A percentile compares a stretch with the other conserved stretches of the same genome.
Conservation (phyloP, 1,284 basidiomycete species). For the Microbotryum scabiosae region DNA sequence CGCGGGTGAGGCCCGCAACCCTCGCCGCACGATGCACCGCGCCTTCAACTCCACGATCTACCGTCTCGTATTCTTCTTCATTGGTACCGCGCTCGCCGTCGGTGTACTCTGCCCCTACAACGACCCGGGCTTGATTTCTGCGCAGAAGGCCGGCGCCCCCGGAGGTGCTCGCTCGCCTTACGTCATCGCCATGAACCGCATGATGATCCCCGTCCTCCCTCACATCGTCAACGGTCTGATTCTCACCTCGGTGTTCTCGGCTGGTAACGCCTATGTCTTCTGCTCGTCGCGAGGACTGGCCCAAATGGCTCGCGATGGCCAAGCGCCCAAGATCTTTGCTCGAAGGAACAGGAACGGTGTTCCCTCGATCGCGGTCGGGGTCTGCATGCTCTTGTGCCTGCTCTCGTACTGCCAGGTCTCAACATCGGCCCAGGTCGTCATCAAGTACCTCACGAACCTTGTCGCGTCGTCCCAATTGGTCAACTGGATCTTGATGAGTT, state of each 20-base stretch:
- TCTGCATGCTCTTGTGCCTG: not conserved
- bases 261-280: slow-evolving; percentile 30
- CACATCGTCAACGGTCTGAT: slow-evolving; percentile 28
- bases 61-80: slow-evolving; percentile 37
- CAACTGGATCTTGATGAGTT: slow-evolving; percentile 6
- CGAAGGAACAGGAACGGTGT: slow-evolving; percentile 33
- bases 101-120: slow-evolving; percentile 32
- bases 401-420: slow-evolving; percentile 3
- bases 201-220: slow-evolving; percentile 21
- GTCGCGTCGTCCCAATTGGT: not conserved
- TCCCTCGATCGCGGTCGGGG: slow-evolving; percentile 15
- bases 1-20: slow-evolving; percentile 36
- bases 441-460: slow-evolving; percentile 1
- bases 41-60: slow-evolving; percentile 36
- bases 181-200: slow-evolving; percentile 26
- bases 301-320: slow-evolving; percentile 28
- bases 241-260: slow-evolving; percentile 23
- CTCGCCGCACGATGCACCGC: slow-evolving; percentile 34
- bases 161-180: slow-evolving; percentile 19
- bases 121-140: slow-evolving; percentile 9
- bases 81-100: slow-evolving; percentile 34
- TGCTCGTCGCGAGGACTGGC: slow-evolving; percentile 28
- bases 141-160: not conserved
- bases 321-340: slow-evolving; percentile 30
- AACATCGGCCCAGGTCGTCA: not conserved